Evolutionary conservation across 108 stramenopile species (phyloP), one percentile per base, ranked within the genome.

Genomic region (Skeletonema costatum): DNA sequence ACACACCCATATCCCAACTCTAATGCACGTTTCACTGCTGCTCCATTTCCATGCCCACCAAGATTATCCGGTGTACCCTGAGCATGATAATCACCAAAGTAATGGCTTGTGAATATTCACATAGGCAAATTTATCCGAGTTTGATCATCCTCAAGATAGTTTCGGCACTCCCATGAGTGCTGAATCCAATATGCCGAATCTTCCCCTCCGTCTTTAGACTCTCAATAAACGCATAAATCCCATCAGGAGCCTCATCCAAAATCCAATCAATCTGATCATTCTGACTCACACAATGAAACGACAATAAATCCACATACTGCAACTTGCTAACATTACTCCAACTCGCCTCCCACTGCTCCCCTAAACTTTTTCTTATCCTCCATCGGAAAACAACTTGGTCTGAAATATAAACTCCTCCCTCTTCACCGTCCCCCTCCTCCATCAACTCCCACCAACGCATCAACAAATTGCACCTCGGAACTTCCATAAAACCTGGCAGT

Each of bases 1-100:
- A 93, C 12, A 93, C 88, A 25, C 93, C 93, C 93, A 92, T 94
- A 69, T 93, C 92, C 92, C 68, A 85, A 61, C 71, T 88, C 84
- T 29, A 85, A 66, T 30, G 91, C 91, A 41, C 82, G 66, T 46
- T 83, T 75, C 42, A 89, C 79, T 42, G 60, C 67, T 31, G 68
- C 74, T 25, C 29, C 58, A 67, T 89, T 92, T 4, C 91, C 91
- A 36, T 84, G 81, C 5, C 88, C 91, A 59, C 85, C 87, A 48
- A 65, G 30, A 21, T 74, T 74, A 63, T 86, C 74, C 6, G 81
- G 64, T 11, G 87, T 87, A 32, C 87, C 88, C 46, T 60, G 85
- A 30, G 84, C 89, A 66, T 90, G 89, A 75, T 93, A 93, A 35
- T 80, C 80, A 17, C 90, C 90, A 64, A 90, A 80, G 85, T 82